Percentiles rank a stretch among this genome's conserved stretches.
These are phyloP conservation scores for Ophiostoma fasciatum DNA, from an alignment of 2,329 filamentous ascomycete species.

Conservation along the genomic window DNA sequence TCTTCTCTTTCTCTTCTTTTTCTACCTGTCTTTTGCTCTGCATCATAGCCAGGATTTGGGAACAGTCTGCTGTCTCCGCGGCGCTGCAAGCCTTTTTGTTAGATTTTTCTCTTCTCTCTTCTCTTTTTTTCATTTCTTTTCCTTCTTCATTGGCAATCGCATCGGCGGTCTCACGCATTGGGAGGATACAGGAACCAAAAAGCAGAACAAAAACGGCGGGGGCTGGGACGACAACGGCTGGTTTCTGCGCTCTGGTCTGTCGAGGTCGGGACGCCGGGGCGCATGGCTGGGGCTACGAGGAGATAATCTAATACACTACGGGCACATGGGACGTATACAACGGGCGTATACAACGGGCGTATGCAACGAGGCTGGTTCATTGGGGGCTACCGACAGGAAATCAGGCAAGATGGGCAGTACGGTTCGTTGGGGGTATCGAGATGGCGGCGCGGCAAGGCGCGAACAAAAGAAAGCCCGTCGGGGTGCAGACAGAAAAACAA, in stretches of 20 bases:
- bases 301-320: too few species aligned
- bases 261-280: too few species aligned
- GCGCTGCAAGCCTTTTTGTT: not conserved
- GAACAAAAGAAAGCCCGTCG: slow-evolving; percentile 10
- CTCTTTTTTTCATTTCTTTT: not conserved
- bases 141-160: not conserved
- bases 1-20: not conserved
- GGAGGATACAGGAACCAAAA: not conserved
- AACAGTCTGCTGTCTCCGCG: not conserved
- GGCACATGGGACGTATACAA: too few species aligned
- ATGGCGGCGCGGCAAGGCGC: not conserved
- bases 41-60: too few species aligned
- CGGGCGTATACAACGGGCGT: too few species aligned
- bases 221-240: not conserved
- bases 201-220: not conserved
- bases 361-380: too few species aligned
- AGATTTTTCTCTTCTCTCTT: not conserved
- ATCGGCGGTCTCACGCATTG: slow-evolving; percentile 4
- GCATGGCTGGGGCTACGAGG: too few species aligned
- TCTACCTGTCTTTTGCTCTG: not conserved
- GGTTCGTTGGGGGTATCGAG: slow-evolving; percentile 20
- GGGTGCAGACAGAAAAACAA: slow-evolving; percentile 9
- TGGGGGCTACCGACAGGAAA: too few species aligned
- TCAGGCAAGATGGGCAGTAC: slow-evolving; percentile 11
- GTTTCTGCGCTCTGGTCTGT: not conserved